These are phyloP conservation scores for Metschnikowia orientalis DNA, from an alignment of 805 yeast species.

Conservation along the genomic window DNA sequence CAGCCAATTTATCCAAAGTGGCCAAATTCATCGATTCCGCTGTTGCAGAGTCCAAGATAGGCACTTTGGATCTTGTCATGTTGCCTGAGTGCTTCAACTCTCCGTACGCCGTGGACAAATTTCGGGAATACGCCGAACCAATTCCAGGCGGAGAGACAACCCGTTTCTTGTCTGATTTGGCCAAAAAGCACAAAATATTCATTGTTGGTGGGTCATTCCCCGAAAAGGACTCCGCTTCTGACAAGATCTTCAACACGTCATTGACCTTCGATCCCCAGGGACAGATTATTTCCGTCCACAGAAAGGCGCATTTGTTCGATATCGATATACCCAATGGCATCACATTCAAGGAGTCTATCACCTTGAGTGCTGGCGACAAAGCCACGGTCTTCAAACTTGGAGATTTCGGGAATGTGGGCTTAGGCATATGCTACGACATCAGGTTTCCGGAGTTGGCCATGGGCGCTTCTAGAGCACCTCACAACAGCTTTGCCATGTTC, in stretches of 20 bases:
- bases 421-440: conserved; percentile 82
- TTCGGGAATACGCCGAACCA: conserved; percentile 82
- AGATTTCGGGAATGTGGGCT: conserved; percentile 52
- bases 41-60: conserved; percentile 27
- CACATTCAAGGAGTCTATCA: conserved; percentile 75
- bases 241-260: conserved; percentile 63
- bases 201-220: conserved; percentile 93
- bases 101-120: conserved; percentile 85
- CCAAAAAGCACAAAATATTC: conserved; percentile 57
- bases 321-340: conserved; percentile 90
- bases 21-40: conserved; percentile 63
- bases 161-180: conserved; percentile 55
- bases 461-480: conserved; percentile 56
- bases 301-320: conserved; percentile 89
- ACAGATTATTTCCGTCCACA: conserved; percentile 75
- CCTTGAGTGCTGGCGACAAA: conserved; percentile 73
- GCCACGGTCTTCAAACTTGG: conserved; percentile 72
- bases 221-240: conserved; percentile 46
- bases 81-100: conserved; percentile 96
- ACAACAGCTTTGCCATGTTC: conserved; percentile 68
- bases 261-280: conserved; percentile 71
- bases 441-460: conserved; percentile 76
- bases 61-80: conserved; percentile 62
- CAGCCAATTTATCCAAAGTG: conserved; percentile 70
- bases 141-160: conserved; percentile 75